A percentile compares a stretch with the other conserved stretches of the same genome.
Evolutionary conservation across 2,329 filamentous ascomycete species (phyloP).

Genomic region (Daldinia sp.): DNA sequence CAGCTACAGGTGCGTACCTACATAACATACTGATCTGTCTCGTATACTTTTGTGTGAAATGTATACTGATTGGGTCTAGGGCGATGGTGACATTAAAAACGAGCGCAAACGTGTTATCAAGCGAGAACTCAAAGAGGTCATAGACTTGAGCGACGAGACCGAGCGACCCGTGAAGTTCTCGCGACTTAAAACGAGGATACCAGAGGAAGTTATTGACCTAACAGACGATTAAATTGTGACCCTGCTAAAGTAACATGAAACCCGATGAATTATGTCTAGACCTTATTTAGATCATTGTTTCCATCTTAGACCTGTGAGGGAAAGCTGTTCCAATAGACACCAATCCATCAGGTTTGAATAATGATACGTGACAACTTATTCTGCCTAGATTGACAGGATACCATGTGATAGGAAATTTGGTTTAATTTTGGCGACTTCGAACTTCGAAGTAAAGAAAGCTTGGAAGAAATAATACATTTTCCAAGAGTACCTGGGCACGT

Average conservation of each 20-base stretch:
- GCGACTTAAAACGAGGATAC: background rate
- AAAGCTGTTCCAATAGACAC: no score
- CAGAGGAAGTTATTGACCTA: conserved; percentile 36
- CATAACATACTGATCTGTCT: background rate
- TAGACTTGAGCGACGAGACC: conserved; percentile 38
- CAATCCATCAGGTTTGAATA: no score
- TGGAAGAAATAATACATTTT: no score
- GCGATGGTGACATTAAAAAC: conserved; percentile 20
- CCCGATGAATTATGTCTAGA: background rate
- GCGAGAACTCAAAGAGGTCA: conserved; percentile 35
- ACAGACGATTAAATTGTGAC: conserved; percentile 28
- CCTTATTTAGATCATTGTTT: no score
- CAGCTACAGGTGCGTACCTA: conserved; percentile 40
- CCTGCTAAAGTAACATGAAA: background rate
- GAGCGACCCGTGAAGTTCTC: conserved; percentile 23
- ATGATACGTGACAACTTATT: no score
- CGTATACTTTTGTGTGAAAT: no score
- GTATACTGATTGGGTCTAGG: conserved; percentile 9
- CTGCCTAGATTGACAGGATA: no score
- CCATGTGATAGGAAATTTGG: no score
- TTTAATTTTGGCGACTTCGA: no score
- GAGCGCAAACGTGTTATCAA: conserved; percentile 37
- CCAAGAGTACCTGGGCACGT: no score
- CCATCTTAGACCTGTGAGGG: no score
- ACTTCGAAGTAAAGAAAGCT: no score